These are phyloP conservation scores for Penicillium sp. DNA, from an alignment of 2,329 filamentous ascomycete genomes.

Conservation along the genomic window DNA sequence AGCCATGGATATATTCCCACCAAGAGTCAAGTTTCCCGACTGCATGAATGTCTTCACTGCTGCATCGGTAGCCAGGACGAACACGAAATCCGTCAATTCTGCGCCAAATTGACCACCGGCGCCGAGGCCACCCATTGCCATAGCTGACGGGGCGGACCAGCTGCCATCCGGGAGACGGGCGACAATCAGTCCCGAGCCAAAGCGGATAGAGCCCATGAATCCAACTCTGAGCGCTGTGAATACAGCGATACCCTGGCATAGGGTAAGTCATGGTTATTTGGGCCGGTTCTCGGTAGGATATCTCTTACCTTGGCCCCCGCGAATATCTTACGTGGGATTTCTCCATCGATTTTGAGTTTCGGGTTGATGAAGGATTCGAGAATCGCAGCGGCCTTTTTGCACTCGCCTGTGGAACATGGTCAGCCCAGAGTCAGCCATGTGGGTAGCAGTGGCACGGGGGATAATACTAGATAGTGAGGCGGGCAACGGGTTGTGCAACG, in stretches of 20 bases:
- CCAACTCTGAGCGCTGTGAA: constrained; percentile 51
- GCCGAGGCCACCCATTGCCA: constrained; percentile 49
- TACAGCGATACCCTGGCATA: constrained; percentile 45
- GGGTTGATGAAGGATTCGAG: constrained; percentile 91
- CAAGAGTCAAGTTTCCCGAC: constrained; percentile 82
- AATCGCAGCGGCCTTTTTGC: constrained; percentile 94
- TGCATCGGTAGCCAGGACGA: constrained; percentile 86
- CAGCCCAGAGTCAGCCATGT: not conserved
- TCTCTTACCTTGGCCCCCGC: constrained; percentile 76
- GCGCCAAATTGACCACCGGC: constrained; percentile 52
- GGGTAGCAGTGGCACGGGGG: not conserved
- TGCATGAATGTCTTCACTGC: constrained; percentile 94
- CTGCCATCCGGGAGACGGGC: constrained; percentile 48
- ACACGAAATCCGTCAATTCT: constrained; percentile 70
- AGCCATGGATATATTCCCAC: constrained; percentile 94
- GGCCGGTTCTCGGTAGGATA: not conserved
- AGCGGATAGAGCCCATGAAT: constrained; percentile 49
- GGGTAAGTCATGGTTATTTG: not conserved
- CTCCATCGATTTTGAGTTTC: constrained; percentile 91
- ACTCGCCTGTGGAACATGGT: constrained; percentile 68
- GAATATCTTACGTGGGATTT: constrained; percentile 86
- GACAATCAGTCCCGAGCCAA: constrained; percentile 51
- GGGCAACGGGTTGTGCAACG: constrained; percentile 8
- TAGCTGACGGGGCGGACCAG: constrained; percentile 52
- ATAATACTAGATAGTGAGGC: constrained; percentile 10